phyloP scores from a whole-genome alignment of 2,329 filamentous ascomycete species.

The Laburnicola sp. region DNA sequence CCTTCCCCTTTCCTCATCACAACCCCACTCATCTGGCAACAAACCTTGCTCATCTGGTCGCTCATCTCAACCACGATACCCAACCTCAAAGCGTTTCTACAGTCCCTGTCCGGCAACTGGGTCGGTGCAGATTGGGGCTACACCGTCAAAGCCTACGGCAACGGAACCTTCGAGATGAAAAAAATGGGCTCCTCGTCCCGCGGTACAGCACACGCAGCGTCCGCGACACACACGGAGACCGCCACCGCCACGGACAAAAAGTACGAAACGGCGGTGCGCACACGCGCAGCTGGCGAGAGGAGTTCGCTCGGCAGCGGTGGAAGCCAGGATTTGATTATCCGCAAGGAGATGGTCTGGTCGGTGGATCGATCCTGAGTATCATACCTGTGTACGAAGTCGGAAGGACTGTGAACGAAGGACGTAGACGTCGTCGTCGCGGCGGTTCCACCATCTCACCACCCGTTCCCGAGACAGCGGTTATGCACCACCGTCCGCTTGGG shows the following conservation, averaged over 20 bases:
- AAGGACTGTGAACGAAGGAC: neutral
- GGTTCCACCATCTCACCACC: too few relatives aligned
- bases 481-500: too few relatives aligned
- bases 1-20: slow-evolving; percentile 1
- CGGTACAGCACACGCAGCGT: neutral
- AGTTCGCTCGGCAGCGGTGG: slow-evolving; percentile 13
- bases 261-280: slow-evolving; percentile 7
- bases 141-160: slow-evolving; percentile 10
- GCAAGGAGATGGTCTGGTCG: slow-evolving; percentile 13
- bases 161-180: slow-evolving; percentile 15
- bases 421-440: too few relatives aligned
- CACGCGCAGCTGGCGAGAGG: neutral
- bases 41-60: slow-evolving; percentile 19
- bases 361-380: slow-evolving; percentile 4
- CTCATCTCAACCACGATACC: slow-evolving; percentile 24
- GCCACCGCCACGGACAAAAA: slow-evolving; percentile 1
- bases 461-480: too few relatives aligned
- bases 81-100: slow-evolving; percentile 19
- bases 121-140: slow-evolving; percentile 11
- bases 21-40: slow-evolving; percentile 11
- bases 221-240: neutral
- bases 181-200: slow-evolving; percentile 1
- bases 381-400: neutral
- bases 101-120: slow-evolving; percentile 18
- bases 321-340: slow-evolving; percentile 23